Evolutionary conservation across 306 rosid species (phyloP), one percentile per base, ranked within the genome.

Genomic region (Sicyos edulis): DNA sequence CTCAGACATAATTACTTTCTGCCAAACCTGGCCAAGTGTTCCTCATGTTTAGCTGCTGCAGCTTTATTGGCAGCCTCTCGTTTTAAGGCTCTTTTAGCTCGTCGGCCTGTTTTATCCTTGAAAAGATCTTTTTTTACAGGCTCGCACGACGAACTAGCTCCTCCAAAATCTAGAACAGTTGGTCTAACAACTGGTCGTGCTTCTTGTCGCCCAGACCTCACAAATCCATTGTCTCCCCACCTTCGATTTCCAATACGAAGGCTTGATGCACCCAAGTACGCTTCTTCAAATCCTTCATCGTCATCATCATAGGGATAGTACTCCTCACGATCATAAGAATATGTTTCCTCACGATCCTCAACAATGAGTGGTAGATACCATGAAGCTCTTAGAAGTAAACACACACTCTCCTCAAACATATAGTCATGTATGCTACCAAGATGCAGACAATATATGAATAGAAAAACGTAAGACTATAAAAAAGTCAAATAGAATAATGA

Each of bases 351-450:
- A 7, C 81, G 83, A 3, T 83, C 83, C 73, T 80, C 85, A 49
- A 87, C 85, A 1, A 56, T 37, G 34, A 87, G 63, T 17, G 97
- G 96, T 72, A 59, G 67, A 80, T 88, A 91, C 99, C 99, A 93
- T 24, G 89, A 37, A 8, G 99, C 99, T 74, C 99, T n/a, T n/a
- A n/a, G n/a, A n/a, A n/a, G n/a, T n/a, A n/a, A n/a, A n/a, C n/a
- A n/a, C n/a, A n/a, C n/a, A 32, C 99, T 93, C 78, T 93, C 99
- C 87, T 93, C 97, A 2, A 89, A 89, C 92, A 92, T 86, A 79
- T 79, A 92, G 70, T 89, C 96, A 2, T 88, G 77, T 70, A 92
- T 64, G 80, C 97, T 92, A 40, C 45, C 59, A 60, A 34, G 64
- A 40, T 7, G 22, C 32, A 67, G 15, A 17, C 29, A 71, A 42